phyloP scores from a whole-genome alignment of 495 filamentous ascomycete genomes.

The Aspergillus bridgeri region DNA sequence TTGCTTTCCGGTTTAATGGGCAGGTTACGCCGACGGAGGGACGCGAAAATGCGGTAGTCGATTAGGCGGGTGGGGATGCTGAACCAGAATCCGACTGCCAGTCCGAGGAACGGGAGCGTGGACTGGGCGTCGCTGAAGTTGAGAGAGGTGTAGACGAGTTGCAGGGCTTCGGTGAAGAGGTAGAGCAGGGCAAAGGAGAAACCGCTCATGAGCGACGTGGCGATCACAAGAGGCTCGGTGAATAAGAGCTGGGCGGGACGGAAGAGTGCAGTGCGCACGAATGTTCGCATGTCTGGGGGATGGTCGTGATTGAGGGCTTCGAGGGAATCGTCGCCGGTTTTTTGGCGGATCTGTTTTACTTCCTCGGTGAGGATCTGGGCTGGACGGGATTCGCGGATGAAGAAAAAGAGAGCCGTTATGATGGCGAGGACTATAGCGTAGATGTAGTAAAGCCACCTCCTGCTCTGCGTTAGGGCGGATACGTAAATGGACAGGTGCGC shows the following conservation, averaged over 20 bases:
- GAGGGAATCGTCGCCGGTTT: slow-evolving; percentile 22
- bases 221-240: slow-evolving; percentile 43
- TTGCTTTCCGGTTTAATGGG: slow-evolving; percentile 37
- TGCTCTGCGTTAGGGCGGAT: slow-evolving; percentile 18
- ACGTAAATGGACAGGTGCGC: not conserved
- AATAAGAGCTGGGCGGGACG: slow-evolving; percentile 37
- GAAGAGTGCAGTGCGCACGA: slow-evolving; percentile 28
- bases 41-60: slow-evolving; percentile 23
- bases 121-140: slow-evolving; percentile 26
- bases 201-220: slow-evolving; percentile 12
- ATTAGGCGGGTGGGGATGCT: slow-evolving; percentile 32
- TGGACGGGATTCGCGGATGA: slow-evolving; percentile 33
- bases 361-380: slow-evolving; percentile 28
- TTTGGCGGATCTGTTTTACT: slow-evolving; percentile 21
- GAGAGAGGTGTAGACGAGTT: slow-evolving; percentile 32
- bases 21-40: slow-evolving; percentile 10
- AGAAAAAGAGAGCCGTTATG: slow-evolving; percentile 15
- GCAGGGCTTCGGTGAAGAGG: slow-evolving; percentile 39
- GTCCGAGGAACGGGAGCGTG: slow-evolving; percentile 39
- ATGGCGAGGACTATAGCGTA: slow-evolving; percentile 19
- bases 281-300: slow-evolving; percentile 25
- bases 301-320: slow-evolving; percentile 32
- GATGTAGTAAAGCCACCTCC: slow-evolving; percentile 33
- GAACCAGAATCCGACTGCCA: slow-evolving; percentile 28
- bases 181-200: slow-evolving; percentile 12